These are phyloP conservation scores for Metarhizium anisopliae DNA, from an alignment of 2,329 filamentous ascomycete genomes.

Conservation along the genomic window DNA sequence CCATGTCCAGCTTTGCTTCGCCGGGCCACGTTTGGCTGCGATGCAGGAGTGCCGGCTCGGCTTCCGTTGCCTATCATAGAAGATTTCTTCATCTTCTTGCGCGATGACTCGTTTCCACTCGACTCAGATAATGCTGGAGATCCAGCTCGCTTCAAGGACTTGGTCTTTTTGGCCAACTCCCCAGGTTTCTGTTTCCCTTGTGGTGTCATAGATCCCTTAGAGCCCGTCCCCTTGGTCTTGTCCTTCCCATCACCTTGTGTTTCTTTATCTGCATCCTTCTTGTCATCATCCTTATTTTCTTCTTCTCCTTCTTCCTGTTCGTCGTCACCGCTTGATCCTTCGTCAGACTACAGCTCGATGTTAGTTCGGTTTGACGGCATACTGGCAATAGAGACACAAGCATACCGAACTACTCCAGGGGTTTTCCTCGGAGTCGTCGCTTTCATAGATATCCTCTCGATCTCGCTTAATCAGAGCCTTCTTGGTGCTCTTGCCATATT, in stretches of 20 bases:
- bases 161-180: constrained; percentile 38
- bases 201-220: constrained; percentile 58
- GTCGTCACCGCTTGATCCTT: constrained; percentile 29
- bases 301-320: constrained; percentile 12
- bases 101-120: constrained; percentile 80
- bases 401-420: constrained; percentile 31
- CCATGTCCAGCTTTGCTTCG: constrained; percentile 39
- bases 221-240: constrained; percentile 46
- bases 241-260: constrained; percentile 41
- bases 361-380: constrained; percentile 11
- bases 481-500: constrained; percentile 65
- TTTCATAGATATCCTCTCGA: constrained; percentile 78
- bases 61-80: constrained; percentile 38
- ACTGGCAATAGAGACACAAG: not conserved
- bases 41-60: constrained; percentile 46
- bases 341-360: constrained; percentile 34
- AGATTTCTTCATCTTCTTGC: constrained; percentile 67
- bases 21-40: constrained; percentile 28
- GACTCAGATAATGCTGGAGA: constrained; percentile 85
- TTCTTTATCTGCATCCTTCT: constrained; percentile 56
- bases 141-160: constrained; percentile 70
- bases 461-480: constrained; percentile 80
- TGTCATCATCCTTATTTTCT: constrained; percentile 46
- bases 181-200: constrained; percentile 37
- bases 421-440: constrained; percentile 45